phyloP scores from a whole-genome alignment of 1,284 basidiomycete genomes.

The Golubevia sp. region DNA sequence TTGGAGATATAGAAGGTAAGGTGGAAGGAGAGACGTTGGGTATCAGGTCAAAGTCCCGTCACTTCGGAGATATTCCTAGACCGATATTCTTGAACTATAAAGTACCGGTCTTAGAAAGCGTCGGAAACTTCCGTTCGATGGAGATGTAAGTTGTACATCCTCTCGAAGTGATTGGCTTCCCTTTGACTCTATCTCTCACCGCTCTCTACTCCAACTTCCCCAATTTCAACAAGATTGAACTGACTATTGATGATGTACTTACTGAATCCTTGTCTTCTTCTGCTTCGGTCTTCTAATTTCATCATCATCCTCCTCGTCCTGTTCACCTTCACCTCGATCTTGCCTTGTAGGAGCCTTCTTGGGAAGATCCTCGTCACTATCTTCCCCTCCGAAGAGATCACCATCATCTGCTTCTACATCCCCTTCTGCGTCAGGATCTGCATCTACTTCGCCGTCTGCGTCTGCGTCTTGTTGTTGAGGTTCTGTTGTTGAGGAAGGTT shows the following conservation, averaged over 20 bases:
- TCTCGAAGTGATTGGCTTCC: no score
- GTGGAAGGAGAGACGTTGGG: conserved; percentile 8
- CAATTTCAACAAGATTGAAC: background rate
- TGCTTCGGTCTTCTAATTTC: conserved; percentile 56
- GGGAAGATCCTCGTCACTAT: no score
- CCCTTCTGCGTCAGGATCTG: background rate
- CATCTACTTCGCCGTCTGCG: background rate
- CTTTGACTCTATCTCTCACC: conserved; percentile 71
- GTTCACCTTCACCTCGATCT: conserved; percentile 73
- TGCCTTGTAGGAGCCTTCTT: conserved; percentile 72
- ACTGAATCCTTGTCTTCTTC: conserved; percentile 1
- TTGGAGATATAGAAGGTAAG: conserved; percentile 8
- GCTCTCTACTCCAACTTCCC: background rate
- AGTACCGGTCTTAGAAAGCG: conserved; percentile 72
- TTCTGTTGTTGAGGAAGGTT: background rate
- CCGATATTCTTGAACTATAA: background rate
- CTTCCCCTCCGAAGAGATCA: background rate
- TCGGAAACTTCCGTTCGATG: no score
- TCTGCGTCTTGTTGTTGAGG: background rate
- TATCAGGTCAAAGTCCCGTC: no score
- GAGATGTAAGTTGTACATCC: no score
- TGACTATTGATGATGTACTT: conserved; percentile 36
- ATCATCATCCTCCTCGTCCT: conserved; percentile 68
- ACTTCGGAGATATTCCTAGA: no score
- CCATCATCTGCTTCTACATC: background rate